Base-by-base conservation (phyloP, 805 yeast genomes). In the Saccharomycopsis capsularis region DNA sequence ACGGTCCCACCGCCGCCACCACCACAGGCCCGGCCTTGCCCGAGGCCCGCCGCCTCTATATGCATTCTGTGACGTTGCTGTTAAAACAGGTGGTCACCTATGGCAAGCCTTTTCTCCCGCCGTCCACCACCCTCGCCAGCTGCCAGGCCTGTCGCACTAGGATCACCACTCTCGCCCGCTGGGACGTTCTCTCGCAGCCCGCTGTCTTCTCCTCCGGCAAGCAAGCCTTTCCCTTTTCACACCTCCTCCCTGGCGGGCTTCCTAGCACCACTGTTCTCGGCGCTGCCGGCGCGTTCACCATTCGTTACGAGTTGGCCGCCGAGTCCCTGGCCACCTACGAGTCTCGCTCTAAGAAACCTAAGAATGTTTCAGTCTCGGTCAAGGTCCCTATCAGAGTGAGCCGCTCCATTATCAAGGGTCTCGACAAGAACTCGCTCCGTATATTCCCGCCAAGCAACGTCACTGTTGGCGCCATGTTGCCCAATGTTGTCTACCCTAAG, bases 381-480 rank as follows among this genome's bases (percentile, higher is more conserved):
- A 65, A 68, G 2, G 67, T 85, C 51, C 95, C 96, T 0, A 63
- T 93, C 6, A 74, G 82, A 56, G 71, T 93, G 2, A 73, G 84
- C 40, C 74, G 99, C 58, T 83, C 95, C 50, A 78, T 91, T 27
- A 63, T 86, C 22, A 70, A 87, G 41, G 91, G 93, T 4, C 85
- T 86, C 2, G 96, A 90, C 61, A 74, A 89, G 57, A 87, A 85
- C 60, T 86, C 96, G 1, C 67, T 88, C 35, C 75, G 99, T 53
- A 86, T 93, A 1, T 93, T 93, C 65, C 99, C 99, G 1, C 98
- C 99, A 5, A 91, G 98, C 0, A 85, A 84, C 39, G 82, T 93
- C 34, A 82, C 88, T 2, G 95, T 96, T 4, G 78, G 84, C 24
- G 93, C 95, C 6, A 84, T 82, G 15, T 69, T 93, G 44, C 99